Percentiles rank a stretch among this genome's conserved stretches.
Conservation (phyloP, 2,329 filamentous ascomycete genomes). For the Kalmusia sp. region DNA sequence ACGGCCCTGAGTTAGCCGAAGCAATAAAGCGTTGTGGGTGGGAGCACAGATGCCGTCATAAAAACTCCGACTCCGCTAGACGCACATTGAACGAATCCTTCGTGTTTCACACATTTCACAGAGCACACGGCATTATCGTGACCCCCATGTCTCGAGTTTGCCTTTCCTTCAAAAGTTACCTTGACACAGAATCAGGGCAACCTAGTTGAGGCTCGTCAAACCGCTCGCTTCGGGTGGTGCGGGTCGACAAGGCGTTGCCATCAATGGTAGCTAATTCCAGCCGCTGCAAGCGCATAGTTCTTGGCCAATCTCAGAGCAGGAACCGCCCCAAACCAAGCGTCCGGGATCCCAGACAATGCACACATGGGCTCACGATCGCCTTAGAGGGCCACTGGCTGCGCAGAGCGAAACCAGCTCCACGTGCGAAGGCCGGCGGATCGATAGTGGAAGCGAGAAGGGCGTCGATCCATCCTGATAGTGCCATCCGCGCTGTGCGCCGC, state of each 20-base stretch:
- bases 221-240: constrained; percentile 19
- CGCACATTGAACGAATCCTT: not conserved
- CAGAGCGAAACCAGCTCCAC: constrained; percentile 19
- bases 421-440: constrained; percentile 18
- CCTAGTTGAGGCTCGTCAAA: constrained; percentile 1
- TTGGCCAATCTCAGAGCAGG: constrained; percentile 29
- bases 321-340: constrained; percentile 36
- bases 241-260: constrained; percentile 13
- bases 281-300: constrained; percentile 35
- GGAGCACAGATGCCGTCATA: too few species aligned
- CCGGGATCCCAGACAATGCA: constrained; percentile 37
- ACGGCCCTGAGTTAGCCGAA: not conserved
- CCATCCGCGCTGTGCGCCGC: not conserved
- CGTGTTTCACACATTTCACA: not conserved
- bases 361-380: constrained; percentile 35
- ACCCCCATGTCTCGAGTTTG: not conserved
- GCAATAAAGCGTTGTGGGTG: too few species aligned
- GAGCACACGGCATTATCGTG: not conserved
- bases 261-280: constrained; percentile 11
- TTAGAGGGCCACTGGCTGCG: constrained; percentile 19
- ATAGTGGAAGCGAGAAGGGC: constrained; percentile 2
- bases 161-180: not conserved
- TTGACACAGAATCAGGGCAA: not conserved
- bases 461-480: constrained; percentile 2
- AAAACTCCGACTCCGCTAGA: not conserved